These are phyloP conservation scores for Sporothrix variecibatus DNA, from an alignment of 2,329 filamentous ascomycete species.

Conservation along the genomic window DNA sequence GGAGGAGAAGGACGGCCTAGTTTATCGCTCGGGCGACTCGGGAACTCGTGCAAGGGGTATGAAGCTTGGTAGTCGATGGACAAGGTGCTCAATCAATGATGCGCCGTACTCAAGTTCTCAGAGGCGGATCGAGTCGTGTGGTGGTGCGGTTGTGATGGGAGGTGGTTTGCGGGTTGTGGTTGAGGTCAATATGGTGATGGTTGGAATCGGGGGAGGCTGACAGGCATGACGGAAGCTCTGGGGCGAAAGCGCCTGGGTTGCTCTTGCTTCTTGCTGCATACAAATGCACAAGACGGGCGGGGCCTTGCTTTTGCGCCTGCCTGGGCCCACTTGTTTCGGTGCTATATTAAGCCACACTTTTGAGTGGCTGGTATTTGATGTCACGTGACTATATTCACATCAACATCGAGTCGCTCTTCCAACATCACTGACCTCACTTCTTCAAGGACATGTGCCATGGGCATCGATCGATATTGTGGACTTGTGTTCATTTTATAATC, in stretches of 20 bases:
- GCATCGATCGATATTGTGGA: not conserved
- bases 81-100: no score
- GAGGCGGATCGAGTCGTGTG: not conserved
- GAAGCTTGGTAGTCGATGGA: not conserved
- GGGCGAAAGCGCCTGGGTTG: not conserved
- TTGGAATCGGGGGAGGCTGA: constrained; percentile 11
- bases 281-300: not conserved
- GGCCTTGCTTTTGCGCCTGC: constrained; percentile 14
- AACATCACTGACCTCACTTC: not conserved
- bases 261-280: not conserved
- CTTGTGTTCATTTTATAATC: not conserved
- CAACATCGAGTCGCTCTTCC: no score
- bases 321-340: not conserved
- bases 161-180: not conserved
- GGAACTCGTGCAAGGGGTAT: not conserved
- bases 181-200: not conserved
- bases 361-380: not conserved
- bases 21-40: constrained; percentile 1
- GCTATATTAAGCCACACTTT: not conserved
- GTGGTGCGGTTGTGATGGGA: constrained; percentile 4
- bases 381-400: not conserved
- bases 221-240: constrained; percentile 21
- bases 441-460: not conserved
- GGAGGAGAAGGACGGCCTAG: not conserved
- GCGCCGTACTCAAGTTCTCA: not conserved